Evolutionary conservation across 2,329 filamentous ascomycete species (phyloP).

Genomic region (Stagonosporopsis vannaccii): DNA sequence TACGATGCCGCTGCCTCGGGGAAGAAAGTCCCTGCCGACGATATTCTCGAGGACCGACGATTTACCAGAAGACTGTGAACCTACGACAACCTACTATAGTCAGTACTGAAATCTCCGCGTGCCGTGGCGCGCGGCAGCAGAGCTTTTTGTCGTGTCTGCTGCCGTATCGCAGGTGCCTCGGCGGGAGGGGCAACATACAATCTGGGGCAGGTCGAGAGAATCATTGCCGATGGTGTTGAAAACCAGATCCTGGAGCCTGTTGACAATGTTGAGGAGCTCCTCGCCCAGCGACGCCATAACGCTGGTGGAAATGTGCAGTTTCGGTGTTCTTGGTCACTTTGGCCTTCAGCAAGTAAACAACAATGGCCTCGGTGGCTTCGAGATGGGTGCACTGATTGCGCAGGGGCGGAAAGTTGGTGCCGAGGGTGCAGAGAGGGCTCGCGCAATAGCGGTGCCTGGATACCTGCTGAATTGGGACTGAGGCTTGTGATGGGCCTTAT

Average conservation of each 20-base stretch:
- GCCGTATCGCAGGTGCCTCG: constrained; percentile 19
- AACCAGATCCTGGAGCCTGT: constrained; percentile 97
- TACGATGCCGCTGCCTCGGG: constrained; percentile 94
- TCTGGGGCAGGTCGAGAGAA: constrained; percentile 95
- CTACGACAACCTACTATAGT: constrained; percentile 84
- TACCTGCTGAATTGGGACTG: constrained; percentile 24
- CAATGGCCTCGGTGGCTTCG: constrained; percentile 16
- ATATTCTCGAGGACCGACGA: constrained; percentile 99
- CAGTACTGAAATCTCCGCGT: constrained; percentile 19
- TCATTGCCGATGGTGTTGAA: constrained; percentile 99
- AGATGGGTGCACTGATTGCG: constrained; percentile 15
- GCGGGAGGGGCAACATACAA: constrained; percentile 75
- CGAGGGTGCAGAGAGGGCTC: constrained; percentile 6
- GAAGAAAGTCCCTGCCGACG: constrained; percentile 95
- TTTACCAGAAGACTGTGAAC: constrained; percentile 97
- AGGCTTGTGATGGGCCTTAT: constrained; percentile 38
- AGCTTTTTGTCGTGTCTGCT: constrained; percentile 16
- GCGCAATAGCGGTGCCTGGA: constrained; percentile 14
- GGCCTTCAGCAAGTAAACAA: constrained; percentile 33
- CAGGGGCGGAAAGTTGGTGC: constrained; percentile 17
- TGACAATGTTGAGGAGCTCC: constrained; percentile 92
- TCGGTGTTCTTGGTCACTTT: constrained; percentile 27
- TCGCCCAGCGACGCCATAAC: constrained; percentile 93
- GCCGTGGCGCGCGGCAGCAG: constrained; percentile 11
- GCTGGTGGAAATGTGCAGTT: constrained; percentile 28